phyloP scores from a whole-genome alignment of 176 grass and related monocot genomes.

The Ensete glaucum region DNA sequence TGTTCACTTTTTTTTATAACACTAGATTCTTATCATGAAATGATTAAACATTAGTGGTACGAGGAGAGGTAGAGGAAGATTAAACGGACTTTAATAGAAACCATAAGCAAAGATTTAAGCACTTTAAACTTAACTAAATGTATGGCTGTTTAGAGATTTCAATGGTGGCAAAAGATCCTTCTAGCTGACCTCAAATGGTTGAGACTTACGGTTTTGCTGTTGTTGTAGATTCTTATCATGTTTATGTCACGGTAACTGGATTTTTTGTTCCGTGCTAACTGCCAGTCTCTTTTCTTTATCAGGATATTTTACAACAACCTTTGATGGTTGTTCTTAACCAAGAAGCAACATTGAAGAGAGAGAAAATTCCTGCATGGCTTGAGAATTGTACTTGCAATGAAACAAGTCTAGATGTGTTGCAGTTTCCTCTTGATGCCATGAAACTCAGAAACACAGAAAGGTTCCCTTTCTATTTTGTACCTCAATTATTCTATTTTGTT shows the following conservation, averaged over 20 bases:
- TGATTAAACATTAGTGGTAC: too few relatives aligned
- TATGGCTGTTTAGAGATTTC: too few relatives aligned
- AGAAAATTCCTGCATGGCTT: constrained; percentile 74
- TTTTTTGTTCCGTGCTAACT: constrained; percentile 6
- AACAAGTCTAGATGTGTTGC: constrained; percentile 27
- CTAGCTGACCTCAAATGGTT: too few relatives aligned
- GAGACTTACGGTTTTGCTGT: too few relatives aligned
- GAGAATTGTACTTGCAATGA: constrained; percentile 49
- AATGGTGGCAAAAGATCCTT: too few relatives aligned
- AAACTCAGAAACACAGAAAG: constrained; percentile 46
- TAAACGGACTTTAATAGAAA: too few relatives aligned
- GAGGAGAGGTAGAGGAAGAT: too few relatives aligned
- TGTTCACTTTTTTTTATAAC: too few relatives aligned
- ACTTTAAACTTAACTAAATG: too few relatives aligned
- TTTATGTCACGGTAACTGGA: not conserved
- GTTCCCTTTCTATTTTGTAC: constrained; percentile 22
- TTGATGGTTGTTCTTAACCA: constrained; percentile 48
- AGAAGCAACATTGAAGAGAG: constrained; percentile 28
- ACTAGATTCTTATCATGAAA: too few relatives aligned
- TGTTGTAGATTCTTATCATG: not conserved
- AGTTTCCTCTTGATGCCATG: constrained; percentile 56
- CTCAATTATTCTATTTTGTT: constrained; percentile 5
- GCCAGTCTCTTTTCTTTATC: constrained; percentile 14
- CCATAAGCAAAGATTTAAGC: too few relatives aligned
- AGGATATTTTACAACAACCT: constrained; percentile 61